Conservation (phyloP, 805 yeast genomes). For the Candida ponderosae region DNA sequence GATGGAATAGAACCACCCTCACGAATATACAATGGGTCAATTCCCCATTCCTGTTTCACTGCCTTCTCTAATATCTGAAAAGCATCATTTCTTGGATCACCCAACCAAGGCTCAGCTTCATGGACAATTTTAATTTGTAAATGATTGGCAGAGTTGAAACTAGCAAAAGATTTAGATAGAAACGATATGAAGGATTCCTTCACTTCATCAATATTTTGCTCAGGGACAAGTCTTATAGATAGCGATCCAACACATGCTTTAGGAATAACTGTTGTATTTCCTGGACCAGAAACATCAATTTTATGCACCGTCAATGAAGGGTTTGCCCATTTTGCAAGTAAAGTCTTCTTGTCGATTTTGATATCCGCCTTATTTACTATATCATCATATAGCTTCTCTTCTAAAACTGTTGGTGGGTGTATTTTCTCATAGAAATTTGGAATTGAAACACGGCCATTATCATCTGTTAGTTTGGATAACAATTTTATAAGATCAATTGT, state of each 20-base stretch:
- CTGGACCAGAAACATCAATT: constrained; percentile 83
- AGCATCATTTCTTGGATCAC: constrained; percentile 71
- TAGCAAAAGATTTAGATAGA: constrained; percentile 39
- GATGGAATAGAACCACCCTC: constrained; percentile 98
- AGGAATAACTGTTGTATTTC: constrained; percentile 85
- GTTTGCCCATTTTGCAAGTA: constrained; percentile 78
- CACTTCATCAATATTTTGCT: constrained; percentile 60
- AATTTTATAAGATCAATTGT: constrained; percentile 76
- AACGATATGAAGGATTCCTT: constrained; percentile 41
- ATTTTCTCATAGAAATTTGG: constrained; percentile 73
- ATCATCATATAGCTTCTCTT: constrained; percentile 51
- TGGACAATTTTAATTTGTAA: constrained; percentile 56
- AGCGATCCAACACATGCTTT: constrained; percentile 67
- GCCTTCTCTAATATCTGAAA: constrained; percentile 61
- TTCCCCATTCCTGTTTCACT: constrained; percentile 63
- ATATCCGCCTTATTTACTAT: constrained; percentile 37
- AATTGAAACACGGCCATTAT: constrained; percentile 46
- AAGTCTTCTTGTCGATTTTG: constrained; percentile 34
- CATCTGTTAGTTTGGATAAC: constrained; percentile 53
- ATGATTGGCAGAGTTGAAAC: constrained; percentile 52
- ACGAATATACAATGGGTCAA: constrained; percentile 76
- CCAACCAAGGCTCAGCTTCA: constrained; percentile 95
- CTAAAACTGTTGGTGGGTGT: constrained; percentile 46
- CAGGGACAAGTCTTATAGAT: constrained; percentile 85
- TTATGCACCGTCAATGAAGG: constrained; percentile 88